Base-by-base conservation (phyloP, 2,329 filamentous ascomycete species). In the Ophiostoma quercus region DNA sequence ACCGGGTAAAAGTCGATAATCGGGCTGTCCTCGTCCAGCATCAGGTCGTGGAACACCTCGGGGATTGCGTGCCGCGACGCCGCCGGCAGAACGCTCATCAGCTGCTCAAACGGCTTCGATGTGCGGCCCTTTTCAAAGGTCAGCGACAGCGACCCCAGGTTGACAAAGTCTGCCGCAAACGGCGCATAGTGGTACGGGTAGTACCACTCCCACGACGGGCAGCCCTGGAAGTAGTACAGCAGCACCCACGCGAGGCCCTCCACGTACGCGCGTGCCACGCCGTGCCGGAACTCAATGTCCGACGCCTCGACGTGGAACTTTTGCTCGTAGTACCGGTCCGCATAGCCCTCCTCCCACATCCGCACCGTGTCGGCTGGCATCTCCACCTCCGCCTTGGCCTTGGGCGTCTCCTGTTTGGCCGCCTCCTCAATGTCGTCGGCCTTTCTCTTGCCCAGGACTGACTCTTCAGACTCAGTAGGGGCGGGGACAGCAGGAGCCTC, bases 151-250 rank as follows among this genome's bases (percentile, higher is more conserved):
- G 92, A 88, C 68, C 84, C 87, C 65, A 99, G 84, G 70, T 94
- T 89, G 71, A 91, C 89, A 78, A 99, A 99, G 79, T 99, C 95
- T 68, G 93, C 91, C 2, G 95, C 95, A 77, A 99, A 99, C 3
- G 96, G 95, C 1, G 95, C 96, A 77, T 99, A 99, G 78, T 99
- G 95, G 77, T 98, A 96, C 0, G 95, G 95, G 77, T 97, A 99
- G 78, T 95, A 99, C 95, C 95, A 99, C 68, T 94, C 96, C 95
- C 96, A 99, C 0, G 93, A 97, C 29, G 95, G 93, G 76, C 95
- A 99, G 34, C 95, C 95, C 79, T 99, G 95, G 79, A 97, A 97
- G 79, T 99, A 99, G 80, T 99, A 99, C 47, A 94, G 84, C 67
- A 99, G 82, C 54, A 99, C 95, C 95, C 96, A 99, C 29, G 91